Percentiles rank a stretch among this genome's conserved stretches.
Evolutionary conservation across 768 basidiomycete species (phyloP).

Genomic region (Clavaria fumosa): DNA sequence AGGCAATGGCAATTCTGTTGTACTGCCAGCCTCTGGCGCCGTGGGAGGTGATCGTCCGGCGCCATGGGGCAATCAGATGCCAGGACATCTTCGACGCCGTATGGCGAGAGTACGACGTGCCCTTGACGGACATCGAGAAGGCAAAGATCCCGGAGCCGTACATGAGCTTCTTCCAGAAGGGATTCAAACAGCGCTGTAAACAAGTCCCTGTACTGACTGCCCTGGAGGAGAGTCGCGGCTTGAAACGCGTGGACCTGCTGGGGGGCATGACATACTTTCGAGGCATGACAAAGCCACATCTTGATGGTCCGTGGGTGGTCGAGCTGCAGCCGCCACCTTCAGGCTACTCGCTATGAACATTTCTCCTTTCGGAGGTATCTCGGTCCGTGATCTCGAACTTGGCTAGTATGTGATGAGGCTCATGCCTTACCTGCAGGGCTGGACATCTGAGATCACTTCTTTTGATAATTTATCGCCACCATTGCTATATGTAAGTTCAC

Average conservation of each 20-base stretch:
- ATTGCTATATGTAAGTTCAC: too few species aligned
- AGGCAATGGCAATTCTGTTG: too few species aligned
- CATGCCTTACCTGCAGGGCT: too few species aligned
- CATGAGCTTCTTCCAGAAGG: slow-evolving; percentile 20
- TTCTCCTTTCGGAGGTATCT: too few species aligned
- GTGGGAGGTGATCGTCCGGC: not conserved
- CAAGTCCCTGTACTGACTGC: slow-evolving; percentile 26
- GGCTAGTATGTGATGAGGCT: too few species aligned
- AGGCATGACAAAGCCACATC: slow-evolving; percentile 21
- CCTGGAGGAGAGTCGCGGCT: slow-evolving; percentile 30
- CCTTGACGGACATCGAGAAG: slow-evolving; percentile 27
- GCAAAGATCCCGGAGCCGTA: slow-evolving; percentile 11
- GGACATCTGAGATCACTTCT: too few species aligned
- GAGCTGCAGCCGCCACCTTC: not conserved
- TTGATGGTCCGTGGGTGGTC: not conserved
- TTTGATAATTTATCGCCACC: too few species aligned
- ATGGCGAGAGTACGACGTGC: slow-evolving; percentile 29
- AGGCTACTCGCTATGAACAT: too few species aligned
- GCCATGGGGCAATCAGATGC: slow-evolving; percentile 22
- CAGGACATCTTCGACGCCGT: slow-evolving; percentile 47
- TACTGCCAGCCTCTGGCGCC: too few species aligned
- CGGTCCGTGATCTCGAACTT: too few species aligned
- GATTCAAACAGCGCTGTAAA: slow-evolving; percentile 32
- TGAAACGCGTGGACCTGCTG: slow-evolving; percentile 42
- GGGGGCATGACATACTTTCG: slow-evolving; percentile 37